Percentiles rank a stretch among this genome's conserved stretches.
These are phyloP conservation scores for Verbena officinalis DNA, from an alignment of 257 asterid species.

Conservation along the genomic window DNA sequence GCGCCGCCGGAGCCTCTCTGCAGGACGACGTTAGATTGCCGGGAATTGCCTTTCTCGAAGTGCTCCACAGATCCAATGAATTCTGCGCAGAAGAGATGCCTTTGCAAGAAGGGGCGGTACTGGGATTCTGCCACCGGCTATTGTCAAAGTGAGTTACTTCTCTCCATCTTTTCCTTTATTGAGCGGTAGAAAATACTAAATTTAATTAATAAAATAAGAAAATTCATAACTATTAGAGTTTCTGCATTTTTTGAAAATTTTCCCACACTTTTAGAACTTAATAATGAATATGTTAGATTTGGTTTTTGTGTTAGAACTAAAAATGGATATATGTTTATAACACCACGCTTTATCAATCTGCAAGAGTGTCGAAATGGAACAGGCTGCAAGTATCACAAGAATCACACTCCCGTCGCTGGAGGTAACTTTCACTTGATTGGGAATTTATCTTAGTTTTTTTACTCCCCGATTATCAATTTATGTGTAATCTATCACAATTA, in stretches of 20 bases:
- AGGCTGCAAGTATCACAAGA: slow-evolving; percentile 49
- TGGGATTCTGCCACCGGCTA: slow-evolving; percentile 57
- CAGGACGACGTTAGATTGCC: slow-evolving; percentile 45
- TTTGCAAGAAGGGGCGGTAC: slow-evolving; percentile 53
- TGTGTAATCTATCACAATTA: not conserved
- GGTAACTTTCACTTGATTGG: slow-evolving; percentile 21
- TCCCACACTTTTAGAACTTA: no score
- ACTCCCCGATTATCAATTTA: no score
- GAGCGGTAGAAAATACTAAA: not conserved
- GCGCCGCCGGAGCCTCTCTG: slow-evolving; percentile 48
- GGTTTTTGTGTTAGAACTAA: no score
- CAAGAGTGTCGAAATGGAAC: slow-evolving; percentile 61
- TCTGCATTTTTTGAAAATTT: no score
- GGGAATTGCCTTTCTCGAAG: slow-evolving; percentile 45
- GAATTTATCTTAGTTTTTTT: not conserved
- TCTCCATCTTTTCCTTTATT: not conserved
- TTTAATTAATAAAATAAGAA: not conserved
- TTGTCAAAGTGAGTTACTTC: slow-evolving; percentile 49
- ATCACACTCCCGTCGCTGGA: slow-evolving; percentile 45
- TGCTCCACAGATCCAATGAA: slow-evolving; percentile 47
- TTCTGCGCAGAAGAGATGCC: slow-evolving; percentile 45
- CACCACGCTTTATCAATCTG: not conserved
- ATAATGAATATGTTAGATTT: no score
- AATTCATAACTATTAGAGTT: not conserved
- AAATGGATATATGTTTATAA: no score